phyloP scores from a whole-genome alignment of 2,329 filamentous ascomycete species.

The Cladosporium sp. region DNA sequence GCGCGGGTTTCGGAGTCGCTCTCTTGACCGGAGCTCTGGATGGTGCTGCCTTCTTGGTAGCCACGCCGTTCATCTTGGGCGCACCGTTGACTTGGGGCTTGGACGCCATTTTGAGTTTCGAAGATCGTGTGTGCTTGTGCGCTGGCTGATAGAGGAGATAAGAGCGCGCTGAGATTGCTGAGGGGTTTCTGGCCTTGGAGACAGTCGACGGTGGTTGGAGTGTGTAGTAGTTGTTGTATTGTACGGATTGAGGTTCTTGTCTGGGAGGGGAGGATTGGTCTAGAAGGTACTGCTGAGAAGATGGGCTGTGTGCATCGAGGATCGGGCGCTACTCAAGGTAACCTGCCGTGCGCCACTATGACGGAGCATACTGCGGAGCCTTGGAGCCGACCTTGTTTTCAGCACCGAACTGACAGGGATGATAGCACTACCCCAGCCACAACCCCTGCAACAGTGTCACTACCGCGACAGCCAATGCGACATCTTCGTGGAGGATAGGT shows the following conservation, averaged over 20 bases:
- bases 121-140: not conserved
- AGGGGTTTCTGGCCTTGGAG: not conserved
- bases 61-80: conserved; percentile 27
- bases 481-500: not conserved
- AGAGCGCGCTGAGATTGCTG: not conserved
- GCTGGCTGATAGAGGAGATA: not conserved
- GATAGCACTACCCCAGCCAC: conserved; percentile 6
- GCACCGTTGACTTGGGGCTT: conserved; percentile 30
- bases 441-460: conserved; percentile 2
- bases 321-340: not conserved
- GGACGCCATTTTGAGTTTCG: conserved; percentile 14
- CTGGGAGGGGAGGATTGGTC: conserved; percentile 1
- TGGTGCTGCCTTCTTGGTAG: conserved; percentile 25
- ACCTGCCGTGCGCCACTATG: not conserved
- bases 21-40: conserved; percentile 24
- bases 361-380: not conserved
- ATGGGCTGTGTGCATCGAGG: not conserved
- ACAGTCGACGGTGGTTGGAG: not conserved
- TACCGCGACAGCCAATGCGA: conserved; percentile 1
- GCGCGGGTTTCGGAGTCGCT: conserved; percentile 20
- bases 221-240: not conserved
- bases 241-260: conserved; percentile 4
- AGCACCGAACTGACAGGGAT: conserved; percentile 1
- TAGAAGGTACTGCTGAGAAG: conserved; percentile 1
- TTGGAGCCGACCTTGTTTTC: conserved; percentile 1